Evolutionary conservation across 257 asterid species (phyloP).

Genomic region (Phtheirospermum japonicum): DNA sequence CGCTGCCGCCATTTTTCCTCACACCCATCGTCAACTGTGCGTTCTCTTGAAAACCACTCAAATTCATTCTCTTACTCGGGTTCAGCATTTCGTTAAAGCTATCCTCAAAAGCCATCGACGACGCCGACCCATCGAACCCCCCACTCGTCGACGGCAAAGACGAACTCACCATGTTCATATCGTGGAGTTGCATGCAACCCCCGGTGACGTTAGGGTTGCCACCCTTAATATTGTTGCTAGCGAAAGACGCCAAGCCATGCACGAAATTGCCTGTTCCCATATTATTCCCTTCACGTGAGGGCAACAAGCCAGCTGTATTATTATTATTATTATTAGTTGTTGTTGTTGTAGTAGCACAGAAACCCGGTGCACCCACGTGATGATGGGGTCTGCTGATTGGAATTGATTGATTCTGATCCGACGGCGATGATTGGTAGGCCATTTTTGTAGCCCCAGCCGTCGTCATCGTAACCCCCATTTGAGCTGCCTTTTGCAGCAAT

Average conservation of each 20-base stretch:
- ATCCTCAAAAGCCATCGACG: slow-evolving; percentile 26
- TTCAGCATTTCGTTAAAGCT: slow-evolving; percentile 35
- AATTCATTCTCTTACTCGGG: slow-evolving; percentile 17
- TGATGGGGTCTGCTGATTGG: slow-evolving; percentile 28
- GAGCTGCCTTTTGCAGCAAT: slow-evolving; percentile 65
- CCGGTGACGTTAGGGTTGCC: too few relatives aligned
- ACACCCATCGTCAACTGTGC: background rate
- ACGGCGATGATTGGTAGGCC: background rate
- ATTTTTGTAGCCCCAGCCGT: background rate
- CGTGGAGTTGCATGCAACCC: too few relatives aligned
- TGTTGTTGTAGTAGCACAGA: slow-evolving; percentile 35
- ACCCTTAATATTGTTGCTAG: slow-evolving; percentile 11
- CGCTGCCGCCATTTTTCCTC: slow-evolving; percentile 11
- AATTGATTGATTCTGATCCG: background rate
- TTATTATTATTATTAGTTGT: background rate
- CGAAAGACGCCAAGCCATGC: slow-evolving; percentile 40
- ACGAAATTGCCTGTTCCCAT: background rate
- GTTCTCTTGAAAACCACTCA: slow-evolving; percentile 23
- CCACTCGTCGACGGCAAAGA: slow-evolving; percentile 30
- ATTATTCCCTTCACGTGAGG: slow-evolving; percentile 44
- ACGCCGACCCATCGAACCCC: slow-evolving; percentile 18
- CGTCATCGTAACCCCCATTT: slow-evolving; percentile 63
- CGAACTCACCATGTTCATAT: slow-evolving; percentile 18
- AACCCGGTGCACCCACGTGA: slow-evolving; percentile 62
- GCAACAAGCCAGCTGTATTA: slow-evolving; percentile 41